phyloP scores from a whole-genome alignment of 768 basidiomycete species.

The Floccularia luteovirens region DNA sequence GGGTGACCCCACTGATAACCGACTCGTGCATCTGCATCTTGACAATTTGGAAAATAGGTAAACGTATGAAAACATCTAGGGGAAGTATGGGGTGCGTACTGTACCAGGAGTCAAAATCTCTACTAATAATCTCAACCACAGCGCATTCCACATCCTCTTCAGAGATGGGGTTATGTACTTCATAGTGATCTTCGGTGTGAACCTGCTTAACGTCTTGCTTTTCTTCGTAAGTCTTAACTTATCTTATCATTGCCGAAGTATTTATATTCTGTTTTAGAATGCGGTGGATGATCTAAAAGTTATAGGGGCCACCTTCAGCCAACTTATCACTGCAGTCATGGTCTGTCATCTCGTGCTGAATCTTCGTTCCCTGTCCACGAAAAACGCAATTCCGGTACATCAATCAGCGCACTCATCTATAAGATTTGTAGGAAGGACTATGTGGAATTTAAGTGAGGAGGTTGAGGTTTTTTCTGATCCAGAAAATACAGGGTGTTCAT shows the following conservation, averaged over 20 bases:
- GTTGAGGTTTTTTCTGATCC: slow-evolving; percentile 13
- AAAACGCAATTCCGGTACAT: not conserved
- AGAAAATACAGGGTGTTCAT: no score
- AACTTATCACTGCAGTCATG: not conserved
- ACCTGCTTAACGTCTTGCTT: not conserved
- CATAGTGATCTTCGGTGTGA: not conserved
- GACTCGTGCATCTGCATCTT: slow-evolving; percentile 12
- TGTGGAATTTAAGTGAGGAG: not conserved
- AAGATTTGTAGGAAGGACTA: not conserved
- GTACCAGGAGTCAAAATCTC: not conserved
- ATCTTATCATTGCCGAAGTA: no score
- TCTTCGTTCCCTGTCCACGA: not conserved
- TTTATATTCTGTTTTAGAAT: no score
- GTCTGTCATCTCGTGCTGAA: not conserved
- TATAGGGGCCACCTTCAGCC: not conserved
- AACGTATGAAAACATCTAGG: no score
- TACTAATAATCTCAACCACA: not conserved
- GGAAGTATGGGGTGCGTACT: no score
- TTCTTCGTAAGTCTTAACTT: not conserved
- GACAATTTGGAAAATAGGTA: slow-evolving; percentile 10
- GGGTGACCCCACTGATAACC: slow-evolving; percentile 16
- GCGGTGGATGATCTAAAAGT: not conserved
- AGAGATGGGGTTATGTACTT: not conserved
- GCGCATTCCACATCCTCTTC: not conserved
- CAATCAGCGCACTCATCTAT: not conserved